These are phyloP conservation scores for Sesbania bispinosa DNA, from an alignment of 306 rosid genomes.

Conservation along the genomic window DNA sequence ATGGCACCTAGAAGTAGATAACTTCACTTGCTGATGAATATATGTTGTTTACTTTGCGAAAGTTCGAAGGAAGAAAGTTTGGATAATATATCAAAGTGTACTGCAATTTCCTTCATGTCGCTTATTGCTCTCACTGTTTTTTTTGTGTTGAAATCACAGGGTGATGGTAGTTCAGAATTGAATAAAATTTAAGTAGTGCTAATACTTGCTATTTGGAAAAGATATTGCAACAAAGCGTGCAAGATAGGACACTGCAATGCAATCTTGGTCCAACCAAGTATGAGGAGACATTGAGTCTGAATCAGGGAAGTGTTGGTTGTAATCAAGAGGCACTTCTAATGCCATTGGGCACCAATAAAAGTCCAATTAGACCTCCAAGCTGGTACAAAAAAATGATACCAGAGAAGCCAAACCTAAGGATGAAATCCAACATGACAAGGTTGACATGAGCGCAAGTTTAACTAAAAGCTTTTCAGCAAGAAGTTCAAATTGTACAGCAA, in stretches of 20 bases:
- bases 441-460: conserved; percentile 13
- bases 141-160: conserved; percentile 38
- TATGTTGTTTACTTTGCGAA: not conserved
- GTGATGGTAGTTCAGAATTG: conserved; percentile 9
- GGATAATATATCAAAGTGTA: not conserved
- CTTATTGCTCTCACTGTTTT: not conserved
- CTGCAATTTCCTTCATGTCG: not conserved
- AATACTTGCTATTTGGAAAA: conserved; percentile 2
- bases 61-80: not conserved
- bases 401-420: conserved; percentile 14
- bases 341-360: no score
- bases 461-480: no score
- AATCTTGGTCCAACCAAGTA: conserved; percentile 19
- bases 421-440: conserved; percentile 21
- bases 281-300: conserved; percentile 13
- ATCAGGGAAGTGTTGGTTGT: conserved; percentile 14
- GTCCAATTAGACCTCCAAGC: conserved; percentile 14
- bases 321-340: no score
- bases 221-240: conserved; percentile 23
- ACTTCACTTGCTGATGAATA: not conserved
- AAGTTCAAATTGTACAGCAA: conserved; percentile 31
- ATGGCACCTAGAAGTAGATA: not conserved
- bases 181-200: not conserved
- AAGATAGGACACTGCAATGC: conserved; percentile 24
- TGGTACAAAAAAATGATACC: not conserved